Evolutionary conservation across 805 yeast species (phyloP).

Genomic region (Schwanniomyces yamadae): DNA sequence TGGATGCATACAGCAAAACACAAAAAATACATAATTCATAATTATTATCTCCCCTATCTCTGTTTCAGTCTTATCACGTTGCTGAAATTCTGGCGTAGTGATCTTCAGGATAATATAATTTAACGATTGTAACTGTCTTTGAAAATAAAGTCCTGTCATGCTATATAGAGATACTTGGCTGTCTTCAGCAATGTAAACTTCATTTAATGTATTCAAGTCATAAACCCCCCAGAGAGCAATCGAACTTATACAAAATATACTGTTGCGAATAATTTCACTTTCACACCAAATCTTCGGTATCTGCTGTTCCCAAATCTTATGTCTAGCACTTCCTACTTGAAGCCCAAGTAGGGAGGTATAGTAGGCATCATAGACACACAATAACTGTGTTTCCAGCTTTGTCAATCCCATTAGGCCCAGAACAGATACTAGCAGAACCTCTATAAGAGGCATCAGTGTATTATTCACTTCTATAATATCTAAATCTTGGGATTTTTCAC

Average conservation of each 20-base stretch:
- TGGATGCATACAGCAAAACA: conserved; percentile 2
- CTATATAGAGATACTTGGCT: background rate
- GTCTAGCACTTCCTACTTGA: background rate
- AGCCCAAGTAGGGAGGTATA: background rate
- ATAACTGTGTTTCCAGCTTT: background rate
- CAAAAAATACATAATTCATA: background rate
- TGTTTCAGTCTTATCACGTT: background rate
- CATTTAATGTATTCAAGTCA: background rate
- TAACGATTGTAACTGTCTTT: background rate
- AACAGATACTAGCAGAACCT: too few relatives aligned
- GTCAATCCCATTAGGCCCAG: background rate
- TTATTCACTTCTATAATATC: too few relatives aligned
- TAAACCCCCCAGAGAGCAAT: background rate
- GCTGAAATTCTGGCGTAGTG: background rate
- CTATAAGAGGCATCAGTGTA: too few relatives aligned
- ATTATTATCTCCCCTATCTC: background rate
- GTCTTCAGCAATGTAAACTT: background rate
- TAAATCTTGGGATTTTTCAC: background rate
- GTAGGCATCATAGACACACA: background rate
- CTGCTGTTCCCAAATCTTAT: background rate
- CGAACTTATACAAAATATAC: conserved; percentile 1
- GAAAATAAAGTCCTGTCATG: background rate
- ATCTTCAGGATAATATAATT: background rate
- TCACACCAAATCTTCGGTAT: background rate
- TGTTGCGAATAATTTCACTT: background rate